Evolutionary conservation across 192 early-diverging fungal genomes (phyloP).

Genomic region (Ambispora gerdemannii): DNA sequence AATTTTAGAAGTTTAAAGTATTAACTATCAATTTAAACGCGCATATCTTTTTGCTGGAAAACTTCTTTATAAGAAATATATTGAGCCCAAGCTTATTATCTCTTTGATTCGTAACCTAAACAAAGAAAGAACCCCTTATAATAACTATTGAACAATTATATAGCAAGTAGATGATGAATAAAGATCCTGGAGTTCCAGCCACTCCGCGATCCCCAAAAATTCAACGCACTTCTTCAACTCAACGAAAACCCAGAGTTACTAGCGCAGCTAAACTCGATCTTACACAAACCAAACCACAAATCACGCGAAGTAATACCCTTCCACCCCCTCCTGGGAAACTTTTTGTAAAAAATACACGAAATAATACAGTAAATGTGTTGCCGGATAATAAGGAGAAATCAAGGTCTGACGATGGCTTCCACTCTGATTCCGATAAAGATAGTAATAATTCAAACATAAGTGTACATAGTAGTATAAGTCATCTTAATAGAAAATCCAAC

Average conservation of each 20-base stretch:
- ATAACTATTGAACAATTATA: no score
- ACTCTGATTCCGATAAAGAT: slow-evolving; percentile 30
- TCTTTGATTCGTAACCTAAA: no score
- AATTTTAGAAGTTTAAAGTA: no score
- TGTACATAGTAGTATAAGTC: neutral
- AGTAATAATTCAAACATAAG: slow-evolving; percentile 28
- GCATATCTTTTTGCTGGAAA: no score
- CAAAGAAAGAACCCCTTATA: no score
- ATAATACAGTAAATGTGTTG: neutral
- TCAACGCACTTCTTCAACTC: neutral
- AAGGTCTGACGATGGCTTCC: slow-evolving; percentile 27
- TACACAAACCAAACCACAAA: neutral
- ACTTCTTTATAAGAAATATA: no score
- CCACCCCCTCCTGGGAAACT: neutral
- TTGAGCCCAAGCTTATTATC: no score
- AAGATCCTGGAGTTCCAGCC: neutral
- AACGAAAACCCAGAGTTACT: slow-evolving; percentile 1
- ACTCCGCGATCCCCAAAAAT: neutral
- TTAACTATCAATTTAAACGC: no score
- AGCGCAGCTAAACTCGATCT: slow-evolving; percentile 1
- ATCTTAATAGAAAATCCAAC: slow-evolving; percentile 17
- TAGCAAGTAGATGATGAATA: slow-evolving; percentile 13
- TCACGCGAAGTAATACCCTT: neutral
- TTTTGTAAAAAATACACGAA: neutral
- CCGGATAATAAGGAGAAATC: slow-evolving; percentile 18